Evolutionary conservation across 1,139 yeast species (phyloP).

Genomic region (Yamadazyma friedrichii): DNA sequence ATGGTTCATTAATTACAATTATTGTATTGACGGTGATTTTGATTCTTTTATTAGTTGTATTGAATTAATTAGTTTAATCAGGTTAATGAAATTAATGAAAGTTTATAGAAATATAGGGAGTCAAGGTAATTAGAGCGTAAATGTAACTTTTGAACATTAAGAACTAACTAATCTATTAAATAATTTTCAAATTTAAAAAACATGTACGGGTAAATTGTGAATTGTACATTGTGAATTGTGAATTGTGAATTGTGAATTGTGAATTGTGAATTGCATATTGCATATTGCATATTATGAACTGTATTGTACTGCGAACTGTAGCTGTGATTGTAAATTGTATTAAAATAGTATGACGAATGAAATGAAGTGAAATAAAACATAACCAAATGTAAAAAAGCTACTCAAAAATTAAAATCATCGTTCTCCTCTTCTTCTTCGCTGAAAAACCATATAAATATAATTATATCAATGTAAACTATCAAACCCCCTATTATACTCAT

Average conservation of each 20-base stretch:
- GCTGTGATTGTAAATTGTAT: too few relatives aligned
- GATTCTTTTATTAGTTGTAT: constrained; percentile 55
- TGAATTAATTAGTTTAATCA: constrained; percentile 35
- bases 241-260: too few relatives aligned
- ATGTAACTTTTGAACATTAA: too few relatives aligned
- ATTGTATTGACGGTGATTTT: constrained; percentile 59
- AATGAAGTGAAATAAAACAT: too few relatives aligned
- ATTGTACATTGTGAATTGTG: too few relatives aligned
- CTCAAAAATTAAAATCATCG: constrained; percentile 51
- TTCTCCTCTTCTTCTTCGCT: constrained; percentile 52
- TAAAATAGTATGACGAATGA: too few relatives aligned
- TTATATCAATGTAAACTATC: constrained; percentile 68
- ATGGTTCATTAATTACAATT: constrained; percentile 73
- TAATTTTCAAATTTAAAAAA: neutral
- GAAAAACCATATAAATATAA: constrained; percentile 70
- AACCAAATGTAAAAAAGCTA: neutral
- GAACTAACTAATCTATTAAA: neutral
- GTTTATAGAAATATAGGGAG: neutral
- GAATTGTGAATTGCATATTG: too few relatives aligned
- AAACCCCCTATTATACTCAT: constrained; percentile 73
- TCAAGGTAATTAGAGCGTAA: neutral
- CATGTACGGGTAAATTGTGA: too few relatives aligned
- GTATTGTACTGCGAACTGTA: too few relatives aligned
- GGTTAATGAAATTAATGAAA: neutral
- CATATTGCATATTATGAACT: too few relatives aligned